Conservation (phyloP, 2,329 filamentous ascomycete genomes). For the Plectosphaerella sp. region DNA sequence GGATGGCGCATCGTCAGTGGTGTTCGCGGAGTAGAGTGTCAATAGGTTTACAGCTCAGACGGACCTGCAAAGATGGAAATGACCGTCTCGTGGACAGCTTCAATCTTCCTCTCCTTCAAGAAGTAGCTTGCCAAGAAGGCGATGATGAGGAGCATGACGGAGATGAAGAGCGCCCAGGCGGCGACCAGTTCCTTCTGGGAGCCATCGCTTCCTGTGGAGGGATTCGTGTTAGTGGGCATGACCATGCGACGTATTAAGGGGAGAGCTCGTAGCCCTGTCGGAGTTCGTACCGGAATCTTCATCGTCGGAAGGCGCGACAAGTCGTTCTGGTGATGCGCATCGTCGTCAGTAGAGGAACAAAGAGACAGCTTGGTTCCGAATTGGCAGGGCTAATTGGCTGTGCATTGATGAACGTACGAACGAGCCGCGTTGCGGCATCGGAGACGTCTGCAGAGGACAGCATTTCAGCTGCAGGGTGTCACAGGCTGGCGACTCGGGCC, state of each 20-base stretch:
- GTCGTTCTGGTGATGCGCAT: neutral
- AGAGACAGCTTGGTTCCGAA: neutral
- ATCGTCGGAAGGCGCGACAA: constrained; percentile 1
- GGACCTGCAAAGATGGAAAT: constrained; percentile 94
- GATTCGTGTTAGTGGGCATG: constrained; percentile 6
- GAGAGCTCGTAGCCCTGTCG: constrained; percentile 1
- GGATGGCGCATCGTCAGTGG: constrained; percentile 2
- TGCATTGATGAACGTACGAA: neutral
- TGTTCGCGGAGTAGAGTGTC: too few species aligned
- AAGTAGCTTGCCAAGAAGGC: constrained; percentile 97
- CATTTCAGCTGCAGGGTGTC: constrained; percentile 6
- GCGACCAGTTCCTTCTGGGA: constrained; percentile 88
- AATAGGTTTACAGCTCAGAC: constrained; percentile 5
- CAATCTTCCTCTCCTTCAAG: constrained; percentile 92
- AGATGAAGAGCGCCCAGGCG: constrained; percentile 96
- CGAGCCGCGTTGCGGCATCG: neutral
- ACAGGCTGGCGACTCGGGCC: constrained; percentile 10
- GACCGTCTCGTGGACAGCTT: constrained; percentile 96
- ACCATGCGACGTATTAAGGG: neutral
- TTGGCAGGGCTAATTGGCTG: too few species aligned
- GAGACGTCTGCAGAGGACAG: constrained; percentile 1
- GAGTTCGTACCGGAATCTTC: constrained; percentile 3
- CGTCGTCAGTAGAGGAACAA: neutral
- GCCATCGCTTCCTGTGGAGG: constrained; percentile 9
- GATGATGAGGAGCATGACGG: constrained; percentile 88